Evolutionary conservation across 495 filamentous ascomycete genomes (phyloP), one percentile per base, ranked within the genome.

Genomic region (Talaromyces adpressus): DNA sequence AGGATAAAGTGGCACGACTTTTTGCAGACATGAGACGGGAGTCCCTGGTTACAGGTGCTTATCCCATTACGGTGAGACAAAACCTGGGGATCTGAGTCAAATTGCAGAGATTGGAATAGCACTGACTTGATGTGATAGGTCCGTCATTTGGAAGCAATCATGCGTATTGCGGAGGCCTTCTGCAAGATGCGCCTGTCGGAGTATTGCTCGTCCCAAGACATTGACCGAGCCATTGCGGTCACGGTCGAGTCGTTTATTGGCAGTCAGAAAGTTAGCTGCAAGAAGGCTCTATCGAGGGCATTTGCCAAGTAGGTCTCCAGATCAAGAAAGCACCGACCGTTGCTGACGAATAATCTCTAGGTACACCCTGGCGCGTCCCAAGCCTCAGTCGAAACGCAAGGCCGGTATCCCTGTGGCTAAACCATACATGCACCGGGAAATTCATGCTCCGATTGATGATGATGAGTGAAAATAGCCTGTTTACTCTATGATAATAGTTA

Each of bases 21-120:
- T 99, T 97, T 71, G 91, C 92, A 6, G 95, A 99, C 77, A 97
- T 99, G 92, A 82, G 94, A 62, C 82, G 92, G 56, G 94, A 99
- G 75, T 90, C 85, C 34, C 75, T 97, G 57, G 93, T 93, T 0
- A 98, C 94, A 16, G 94, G 94, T 3, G 92, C 92, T 4, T 99
- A 97, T 77, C 95, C 95, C 12, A 99, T 99, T 65, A 99, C 95
- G 23, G 94, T 97, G 81, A 74, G 90, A 32, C 30, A 57, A 45
- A 29, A 61, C 51, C 18, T 41, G n/a, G 8, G 27, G 9, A 39
- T 30, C 18, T 22, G 27, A 53, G 29, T 51, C 49, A 22, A 23
- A 54, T 4, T 23, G 25, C 51, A 5, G 30, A 36, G n/a, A 47
- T 60, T 6, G 6, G 23, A 47, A n/a, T 16, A 60, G 11, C 5